Base-by-base conservation (phyloP, 306 rosid genomes). In the Lathyrus oleraceus region DNA sequence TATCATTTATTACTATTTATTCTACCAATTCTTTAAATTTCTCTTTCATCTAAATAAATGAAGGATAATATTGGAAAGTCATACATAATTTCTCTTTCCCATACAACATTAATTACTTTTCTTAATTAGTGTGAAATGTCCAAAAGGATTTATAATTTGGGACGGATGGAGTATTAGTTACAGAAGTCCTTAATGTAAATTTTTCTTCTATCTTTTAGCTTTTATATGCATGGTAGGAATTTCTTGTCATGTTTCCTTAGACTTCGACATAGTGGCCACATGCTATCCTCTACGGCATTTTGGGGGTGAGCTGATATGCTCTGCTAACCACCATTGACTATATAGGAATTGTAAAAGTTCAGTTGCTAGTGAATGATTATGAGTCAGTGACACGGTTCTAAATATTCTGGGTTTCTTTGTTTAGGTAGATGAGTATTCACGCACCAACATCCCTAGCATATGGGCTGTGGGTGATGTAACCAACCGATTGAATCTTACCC, bases 401-500 rank as follows among this genome's bases (percentile, higher is more conserved):
- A 71, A 74, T 60, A 23, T 63, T 67, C 21, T 66, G 23, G 32
- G 30, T 53, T 74, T 43, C 16, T 66, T 54, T 79, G 14, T 74
- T 79, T 75, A 94, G 97, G 98, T 90, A 19, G 88, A 94, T 48
- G 96, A 94, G 65, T 80, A 78, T 79, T 94, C 98, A 21, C 77
- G 91, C 52, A 87, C 95, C 39, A 88, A 76, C 66, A 32, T 88
- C 43, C 88, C 96, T 61, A 94, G 87, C 81, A 84, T 94, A 75
- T 94, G 97, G 95, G 98, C 96, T 76, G 89, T 94, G 49, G 98
- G 98, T 67, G 97, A 94, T 83, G 96, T 90, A 72, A 90, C 98
- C 72, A 86, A 94, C 60, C 86, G 98, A 45, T 66, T 81, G 67
- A 94, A 90, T 80, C 97, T 94, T 54, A 94, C 98, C 17, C 98